These are phyloP conservation scores for Cladosporium austrohemisphaericum DNA, from an alignment of 2,329 filamentous ascomycete genomes.

Conservation along the genomic window DNA sequence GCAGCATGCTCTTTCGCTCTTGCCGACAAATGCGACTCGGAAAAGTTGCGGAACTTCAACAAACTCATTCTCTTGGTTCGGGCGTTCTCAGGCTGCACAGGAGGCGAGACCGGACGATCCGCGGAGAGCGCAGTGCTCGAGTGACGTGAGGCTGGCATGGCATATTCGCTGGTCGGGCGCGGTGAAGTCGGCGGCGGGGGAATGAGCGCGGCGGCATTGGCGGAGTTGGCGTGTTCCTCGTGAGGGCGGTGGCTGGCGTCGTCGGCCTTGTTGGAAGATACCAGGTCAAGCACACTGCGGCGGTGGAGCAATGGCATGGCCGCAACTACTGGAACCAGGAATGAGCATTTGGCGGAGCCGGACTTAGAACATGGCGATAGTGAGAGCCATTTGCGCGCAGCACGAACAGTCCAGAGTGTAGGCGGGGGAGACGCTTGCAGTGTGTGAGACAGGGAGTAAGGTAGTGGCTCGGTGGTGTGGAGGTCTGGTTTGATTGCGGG, in stretches of 20 bases:
- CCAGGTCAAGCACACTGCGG: conserved; percentile 43
- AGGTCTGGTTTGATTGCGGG: too few relatives aligned
- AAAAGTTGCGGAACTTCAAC: conserved; percentile 85
- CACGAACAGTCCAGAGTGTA: neutral
- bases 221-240: neutral
- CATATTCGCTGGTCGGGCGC: conserved; percentile 18
- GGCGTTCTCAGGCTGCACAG: conserved; percentile 24
- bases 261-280: conserved; percentile 17
- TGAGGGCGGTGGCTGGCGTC: conserved; percentile 10
- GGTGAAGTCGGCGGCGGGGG: conserved; percentile 4
- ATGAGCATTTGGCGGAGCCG: conserved; percentile 3
- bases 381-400: conserved; percentile 8
- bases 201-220: conserved; percentile 7
- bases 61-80: conserved; percentile 57
- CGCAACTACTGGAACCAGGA: conserved; percentile 7
- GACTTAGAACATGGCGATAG: neutral
- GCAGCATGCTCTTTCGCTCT: conserved; percentile 66
- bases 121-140: conserved; percentile 25
- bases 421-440: too few relatives aligned
- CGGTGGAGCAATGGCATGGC: conserved; percentile 38
- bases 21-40: conserved; percentile 80
- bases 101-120: conserved; percentile 22
- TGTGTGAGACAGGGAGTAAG: conserved; percentile 5
- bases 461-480: too few relatives aligned
- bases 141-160: conserved; percentile 18